Evolutionary conservation across 1,139 yeast species (phyloP).

Genomic region (Geotrichum australiense): DNA sequence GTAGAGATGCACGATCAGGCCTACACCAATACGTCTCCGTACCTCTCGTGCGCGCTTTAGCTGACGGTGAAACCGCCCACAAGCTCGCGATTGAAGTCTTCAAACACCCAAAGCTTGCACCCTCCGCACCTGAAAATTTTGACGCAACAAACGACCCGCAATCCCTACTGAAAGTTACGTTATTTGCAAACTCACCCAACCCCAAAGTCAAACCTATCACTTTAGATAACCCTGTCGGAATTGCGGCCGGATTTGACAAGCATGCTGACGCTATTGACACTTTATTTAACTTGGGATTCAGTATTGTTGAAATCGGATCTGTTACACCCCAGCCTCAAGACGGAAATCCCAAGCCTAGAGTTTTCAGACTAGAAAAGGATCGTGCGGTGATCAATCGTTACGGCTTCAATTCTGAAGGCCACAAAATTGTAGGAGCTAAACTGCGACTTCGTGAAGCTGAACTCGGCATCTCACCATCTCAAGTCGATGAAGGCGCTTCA

Average conservation of each 20-base stretch:
- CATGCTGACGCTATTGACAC: slow-evolving; percentile 92
- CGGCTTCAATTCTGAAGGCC: slow-evolving; percentile 93
- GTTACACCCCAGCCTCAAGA: slow-evolving; percentile 91
- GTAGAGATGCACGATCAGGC: slow-evolving; percentile 72
- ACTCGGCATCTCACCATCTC: slow-evolving; percentile 13
- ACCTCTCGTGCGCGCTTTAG: slow-evolving; percentile 63
- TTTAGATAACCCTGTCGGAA: slow-evolving; percentile 72
- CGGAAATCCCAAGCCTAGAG: slow-evolving; percentile 87
- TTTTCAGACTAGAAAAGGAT: slow-evolving; percentile 77
- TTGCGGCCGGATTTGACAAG: slow-evolving; percentile 95
- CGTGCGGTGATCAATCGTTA: slow-evolving; percentile 89
- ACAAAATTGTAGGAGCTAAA: slow-evolving; percentile 59
- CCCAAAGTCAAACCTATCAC: slow-evolving; percentile 31
- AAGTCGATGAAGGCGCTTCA: too few species aligned
- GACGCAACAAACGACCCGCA: slow-evolving; percentile 31
- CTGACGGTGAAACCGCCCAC: slow-evolving; percentile 85
- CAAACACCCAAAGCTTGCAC: slow-evolving; percentile 42
- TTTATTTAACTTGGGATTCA: slow-evolving; percentile 69
- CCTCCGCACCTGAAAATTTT: slow-evolving; percentile 29
- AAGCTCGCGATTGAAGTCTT: slow-evolving; percentile 61
- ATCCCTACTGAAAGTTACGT: slow-evolving; percentile 27
- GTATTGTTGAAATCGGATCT: slow-evolving; percentile 89
- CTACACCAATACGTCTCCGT: slow-evolving; percentile 73
- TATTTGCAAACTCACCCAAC: slow-evolving; percentile 27
- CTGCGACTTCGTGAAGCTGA: slow-evolving; percentile 46